A percentile compares a stretch with the other conserved stretches of the same genome.
Conservation (phyloP, 108 stramenopile genomes). For the Asterionellopsis glacialis region DNA sequence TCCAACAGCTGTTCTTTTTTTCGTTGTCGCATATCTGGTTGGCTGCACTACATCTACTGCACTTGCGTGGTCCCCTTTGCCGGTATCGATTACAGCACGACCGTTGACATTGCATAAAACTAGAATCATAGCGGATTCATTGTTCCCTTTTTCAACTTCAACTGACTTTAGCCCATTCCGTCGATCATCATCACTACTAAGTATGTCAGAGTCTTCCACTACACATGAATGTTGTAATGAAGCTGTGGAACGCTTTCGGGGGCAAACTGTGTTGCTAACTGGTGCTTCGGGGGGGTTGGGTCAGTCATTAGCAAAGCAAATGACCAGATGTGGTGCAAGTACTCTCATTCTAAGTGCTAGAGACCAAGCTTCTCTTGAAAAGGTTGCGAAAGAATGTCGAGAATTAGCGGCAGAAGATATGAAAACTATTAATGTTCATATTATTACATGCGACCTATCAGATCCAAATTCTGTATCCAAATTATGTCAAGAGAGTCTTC, state of each 20-base stretch:
- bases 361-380: conserved; percentile 35
- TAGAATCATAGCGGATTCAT: no score
- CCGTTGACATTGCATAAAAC: no score
- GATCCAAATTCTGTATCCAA: conserved; percentile 39
- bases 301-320: conserved; percentile 38
- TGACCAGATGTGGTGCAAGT: conserved; percentile 41
- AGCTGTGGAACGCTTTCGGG: conserved; percentile 7
- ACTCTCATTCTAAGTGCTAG: conserved; percentile 56
- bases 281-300: conserved; percentile 79
- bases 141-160: no score
- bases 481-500: conserved; percentile 28
- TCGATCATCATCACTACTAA: not conserved
- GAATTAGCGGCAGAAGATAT: conserved; percentile 1
- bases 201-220: not conserved
- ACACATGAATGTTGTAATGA: not conserved
- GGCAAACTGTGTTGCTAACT: conserved; percentile 48
- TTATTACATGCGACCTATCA: conserved; percentile 49
- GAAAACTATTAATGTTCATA: conserved; percentile 20
- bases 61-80: no score
- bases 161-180: no score
- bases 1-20: no score
- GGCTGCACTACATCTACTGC: no score
- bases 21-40: no score
- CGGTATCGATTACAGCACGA: no score
- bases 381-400: conserved; percentile 50